A percentile compares a stretch with the other conserved stretches of the same genome.
Conservation (phyloP, 1,284 basidiomycete species). For the Ganoderma lingzhi region DNA sequence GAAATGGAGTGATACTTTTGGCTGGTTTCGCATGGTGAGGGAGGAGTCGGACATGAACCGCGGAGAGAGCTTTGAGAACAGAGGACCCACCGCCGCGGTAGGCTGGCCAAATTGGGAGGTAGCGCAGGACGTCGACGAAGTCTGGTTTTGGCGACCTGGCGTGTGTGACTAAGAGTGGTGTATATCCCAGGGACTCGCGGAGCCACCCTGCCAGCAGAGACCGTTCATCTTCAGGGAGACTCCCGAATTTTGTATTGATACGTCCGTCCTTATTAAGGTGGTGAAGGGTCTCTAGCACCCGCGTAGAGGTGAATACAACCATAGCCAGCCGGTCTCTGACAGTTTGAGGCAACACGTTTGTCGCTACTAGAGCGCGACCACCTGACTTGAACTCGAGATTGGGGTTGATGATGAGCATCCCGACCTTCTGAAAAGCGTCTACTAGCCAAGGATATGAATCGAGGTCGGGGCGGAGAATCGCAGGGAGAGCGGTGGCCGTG, state of each 20-base stretch:
- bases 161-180: background rate
- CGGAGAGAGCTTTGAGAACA: conserved; percentile 9
- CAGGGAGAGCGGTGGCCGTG: background rate
- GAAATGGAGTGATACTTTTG: background rate
- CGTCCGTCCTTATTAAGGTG: background rate
- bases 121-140: background rate
- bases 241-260: conserved; percentile 2
- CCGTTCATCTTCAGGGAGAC: background rate
- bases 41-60: conserved; percentile 12
- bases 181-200: background rate
- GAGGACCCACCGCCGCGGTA: background rate
- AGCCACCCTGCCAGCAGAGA: conserved; percentile 4
- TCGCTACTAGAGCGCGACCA: background rate
- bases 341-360: background rate
- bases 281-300: conserved; percentile 16
- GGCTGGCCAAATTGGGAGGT: conserved; percentile 23
- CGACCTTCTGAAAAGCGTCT: conserved; percentile 16
- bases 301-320: conserved; percentile 10
- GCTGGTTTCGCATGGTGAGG: background rate
- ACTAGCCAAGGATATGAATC: background rate
- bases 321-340: conserved; percentile 4
- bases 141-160: background rate
- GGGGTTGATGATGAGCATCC: conserved; percentile 2
- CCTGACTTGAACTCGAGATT: background rate
- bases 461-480: background rate